Percentiles rank a stretch among this genome's conserved stretches.
phyloP scores from a whole-genome alignment of 495 filamentous ascomycete genomes.

The Penicillium ochrochloron region DNA sequence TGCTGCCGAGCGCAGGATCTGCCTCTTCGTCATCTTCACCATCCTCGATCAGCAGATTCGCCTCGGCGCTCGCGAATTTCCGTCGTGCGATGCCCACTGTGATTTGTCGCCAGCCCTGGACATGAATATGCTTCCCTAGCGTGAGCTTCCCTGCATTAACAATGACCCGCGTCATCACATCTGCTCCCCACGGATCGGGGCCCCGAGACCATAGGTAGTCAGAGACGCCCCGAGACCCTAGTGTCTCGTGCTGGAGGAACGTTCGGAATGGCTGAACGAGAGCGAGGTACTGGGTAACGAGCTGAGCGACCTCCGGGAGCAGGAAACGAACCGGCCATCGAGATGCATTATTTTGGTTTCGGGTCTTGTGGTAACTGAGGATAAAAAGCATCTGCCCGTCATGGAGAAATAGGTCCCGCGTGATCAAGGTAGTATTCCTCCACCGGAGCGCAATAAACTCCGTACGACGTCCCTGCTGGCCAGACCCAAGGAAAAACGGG shows the following conservation, averaged over 20 bases:
- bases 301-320: neutral
- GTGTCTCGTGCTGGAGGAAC: constrained; percentile 1
- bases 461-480: neutral
- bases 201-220: neutral
- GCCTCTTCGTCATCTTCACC: neutral
- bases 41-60: no score
- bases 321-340: constrained; percentile 1
- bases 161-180: neutral
- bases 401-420: neutral
- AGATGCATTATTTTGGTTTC: neutral
- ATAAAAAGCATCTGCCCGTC: constrained; percentile 1
- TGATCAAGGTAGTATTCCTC: neutral
- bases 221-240: neutral
- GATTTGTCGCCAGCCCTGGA: neutral
- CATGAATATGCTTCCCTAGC: neutral
- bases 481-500: neutral
- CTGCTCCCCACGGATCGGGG: neutral
- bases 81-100: no score
- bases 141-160: neutral
- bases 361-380: neutral
- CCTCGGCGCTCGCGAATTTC: no score
- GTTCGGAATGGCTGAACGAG: neutral
- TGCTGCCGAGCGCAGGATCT: neutral
- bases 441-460: neutral
- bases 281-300: neutral